phyloP scores from a whole-genome alignment of 2,329 filamentous ascomycete species.

The Hypoxylon sp. region DNA sequence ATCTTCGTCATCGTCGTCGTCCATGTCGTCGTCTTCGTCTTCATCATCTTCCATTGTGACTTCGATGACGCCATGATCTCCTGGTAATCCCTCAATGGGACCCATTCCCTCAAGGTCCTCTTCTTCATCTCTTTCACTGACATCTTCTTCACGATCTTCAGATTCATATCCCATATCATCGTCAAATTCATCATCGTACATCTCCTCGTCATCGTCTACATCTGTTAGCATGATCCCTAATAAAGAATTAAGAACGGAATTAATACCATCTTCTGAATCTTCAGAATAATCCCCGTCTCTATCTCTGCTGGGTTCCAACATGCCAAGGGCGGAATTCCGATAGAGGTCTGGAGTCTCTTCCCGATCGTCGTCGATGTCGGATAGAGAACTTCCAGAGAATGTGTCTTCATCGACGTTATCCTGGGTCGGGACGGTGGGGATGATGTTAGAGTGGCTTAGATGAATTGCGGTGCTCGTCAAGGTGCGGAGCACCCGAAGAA shows the following conservation, averaged over 20 bases:
- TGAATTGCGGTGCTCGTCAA: slow-evolving; percentile 89
- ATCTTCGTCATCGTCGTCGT: slow-evolving; percentile 72
- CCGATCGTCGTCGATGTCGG: slow-evolving; percentile 85
- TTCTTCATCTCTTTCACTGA: slow-evolving; percentile 89
- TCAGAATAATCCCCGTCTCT: slow-evolving; percentile 83
- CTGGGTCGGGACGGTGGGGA: slow-evolving; percentile 74
- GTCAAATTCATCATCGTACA: slow-evolving; percentile 92
- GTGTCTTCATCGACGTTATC: slow-evolving; percentile 86
- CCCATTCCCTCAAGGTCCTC: slow-evolving; percentile 82
- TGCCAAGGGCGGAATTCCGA: slow-evolving; percentile 93
- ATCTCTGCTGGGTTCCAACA: slow-evolving; percentile 83
- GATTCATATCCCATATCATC: slow-evolving; percentile 92
- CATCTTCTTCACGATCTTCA: slow-evolving; percentile 83
- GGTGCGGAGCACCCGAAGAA: slow-evolving; percentile 87
- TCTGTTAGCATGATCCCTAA: slow-evolving; percentile 23
- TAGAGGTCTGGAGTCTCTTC: slow-evolving; percentile 98
- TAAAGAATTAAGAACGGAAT: neutral
- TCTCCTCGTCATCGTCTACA: slow-evolving; percentile 82
- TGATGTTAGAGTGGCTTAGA: slow-evolving; percentile 83
- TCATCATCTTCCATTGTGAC: slow-evolving; percentile 83
- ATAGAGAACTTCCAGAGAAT: slow-evolving; percentile 86
- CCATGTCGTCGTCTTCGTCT: slow-evolving; percentile 72
- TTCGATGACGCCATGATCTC: slow-evolving; percentile 73
- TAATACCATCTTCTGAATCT: slow-evolving; percentile 72
- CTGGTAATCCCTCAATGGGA: slow-evolving; percentile 80